A percentile compares a stretch with the other conserved stretches of the same genome.
Conservation (phyloP, 306 rosid species). For the Acacia melanoxylon region DNA sequence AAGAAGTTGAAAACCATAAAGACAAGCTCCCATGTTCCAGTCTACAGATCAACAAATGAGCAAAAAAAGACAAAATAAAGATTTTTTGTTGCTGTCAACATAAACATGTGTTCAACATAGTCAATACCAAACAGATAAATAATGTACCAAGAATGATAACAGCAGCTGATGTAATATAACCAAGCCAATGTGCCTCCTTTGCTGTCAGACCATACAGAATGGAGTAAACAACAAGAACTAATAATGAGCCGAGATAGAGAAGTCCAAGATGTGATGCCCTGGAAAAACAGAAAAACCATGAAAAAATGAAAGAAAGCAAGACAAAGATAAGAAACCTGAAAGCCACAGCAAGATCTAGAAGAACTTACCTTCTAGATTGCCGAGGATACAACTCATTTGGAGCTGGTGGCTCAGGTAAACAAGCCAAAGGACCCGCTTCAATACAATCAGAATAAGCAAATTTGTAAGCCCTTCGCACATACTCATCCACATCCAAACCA, state of each 20-base stretch:
- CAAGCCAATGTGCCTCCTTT: conserved; percentile 66
- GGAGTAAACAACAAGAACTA: conserved; percentile 85
- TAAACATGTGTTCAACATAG: conserved; percentile 17
- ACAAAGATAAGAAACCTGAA: conserved; percentile 14
- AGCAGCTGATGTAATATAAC: conserved; percentile 93
- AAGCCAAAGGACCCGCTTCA: conserved; percentile 95
- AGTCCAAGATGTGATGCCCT: conserved; percentile 97
- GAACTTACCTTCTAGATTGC: conserved; percentile 80
- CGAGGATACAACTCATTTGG: conserved; percentile 98
- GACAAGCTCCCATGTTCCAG: conserved; percentile 99
- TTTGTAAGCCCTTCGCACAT: conserved; percentile 94
- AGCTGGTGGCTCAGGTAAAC: conserved; percentile 97
- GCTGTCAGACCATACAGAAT: conserved; percentile 52
- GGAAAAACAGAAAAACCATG: conserved; percentile 33
- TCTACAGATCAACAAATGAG: conserved; percentile 53
- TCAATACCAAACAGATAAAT: conserved; percentile 24
- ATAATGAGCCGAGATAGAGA: conserved; percentile 91
- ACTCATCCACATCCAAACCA: conserved; percentile 98
- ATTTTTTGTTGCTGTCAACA: conserved; percentile 5
- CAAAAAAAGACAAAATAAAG: conserved; percentile 26
- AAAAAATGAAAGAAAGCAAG: not conserved
- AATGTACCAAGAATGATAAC: conserved; percentile 88
- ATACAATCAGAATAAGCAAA: conserved; percentile 97
- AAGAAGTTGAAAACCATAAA: conserved; percentile 95
- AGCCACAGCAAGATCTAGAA: conserved; percentile 27